A percentile compares a stretch with the other conserved stretches of the same genome.
These are phyloP conservation scores for Tuber calosporum DNA, from an alignment of 495 filamentous ascomycete species.

Conservation along the genomic window DNA sequence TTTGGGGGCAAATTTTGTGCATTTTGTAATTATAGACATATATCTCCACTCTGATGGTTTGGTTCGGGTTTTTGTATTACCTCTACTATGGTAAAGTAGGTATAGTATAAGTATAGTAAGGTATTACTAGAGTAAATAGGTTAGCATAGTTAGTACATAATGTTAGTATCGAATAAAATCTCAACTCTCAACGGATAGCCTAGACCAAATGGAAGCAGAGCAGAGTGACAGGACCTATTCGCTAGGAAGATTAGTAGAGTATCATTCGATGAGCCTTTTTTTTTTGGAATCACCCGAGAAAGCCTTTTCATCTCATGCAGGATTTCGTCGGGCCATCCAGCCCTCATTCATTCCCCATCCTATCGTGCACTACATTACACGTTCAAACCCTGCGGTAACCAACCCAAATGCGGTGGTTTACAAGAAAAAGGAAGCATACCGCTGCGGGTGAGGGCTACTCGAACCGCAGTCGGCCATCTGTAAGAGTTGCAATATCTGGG, in stretches of 20 bases:
- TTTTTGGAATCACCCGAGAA: not conserved
- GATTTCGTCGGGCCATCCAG: too few relatives aligned
- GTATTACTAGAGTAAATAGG: not conserved
- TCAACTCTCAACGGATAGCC: not conserved
- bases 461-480: too few relatives aligned
- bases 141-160: slow-evolving; percentile 1
- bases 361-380: too few relatives aligned
- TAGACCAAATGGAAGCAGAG: not conserved
- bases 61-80: not conserved
- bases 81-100: not conserved
- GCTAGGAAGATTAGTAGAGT: not conserved
- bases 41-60: not conserved
- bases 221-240: not conserved
- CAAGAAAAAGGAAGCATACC: too few relatives aligned
- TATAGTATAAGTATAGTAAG: too few relatives aligned
- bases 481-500: too few relatives aligned
- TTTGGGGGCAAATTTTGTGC: not conserved
- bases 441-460: too few relatives aligned
- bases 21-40: not conserved
- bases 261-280: not conserved
- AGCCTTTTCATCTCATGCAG: not conserved
- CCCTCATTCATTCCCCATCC: too few relatives aligned
- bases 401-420: too few relatives aligned
- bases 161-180: not conserved
- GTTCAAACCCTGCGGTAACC: too few relatives aligned